Base-by-base conservation (phyloP, 306 rosid species). In the Casuarina equisetifolia region DNA sequence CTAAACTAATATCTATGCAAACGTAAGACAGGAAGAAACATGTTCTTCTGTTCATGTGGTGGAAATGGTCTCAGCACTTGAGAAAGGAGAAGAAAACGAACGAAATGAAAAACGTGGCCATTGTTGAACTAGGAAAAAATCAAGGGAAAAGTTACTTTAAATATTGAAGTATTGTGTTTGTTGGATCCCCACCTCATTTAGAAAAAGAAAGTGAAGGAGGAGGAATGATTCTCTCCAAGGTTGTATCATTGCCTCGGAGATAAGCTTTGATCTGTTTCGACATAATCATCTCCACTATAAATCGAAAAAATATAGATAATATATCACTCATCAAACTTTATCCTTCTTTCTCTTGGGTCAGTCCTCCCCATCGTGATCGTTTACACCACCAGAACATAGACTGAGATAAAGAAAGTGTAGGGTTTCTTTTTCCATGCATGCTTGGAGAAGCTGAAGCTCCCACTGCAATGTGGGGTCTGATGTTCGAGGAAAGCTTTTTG, bases 211-310 rank as follows among this genome's bases (percentile, higher is more conserved):
- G 4, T 2, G 13, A 3, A 55, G 16, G 10, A 38, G 16, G 6
- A 53, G 69, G 64, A 75, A 66, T 52, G 57, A 53, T 66, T 66
- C 20, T 45, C 72, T 64, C 32, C 32, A 25, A 25, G 32, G 32
- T 13, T 74, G 63, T 57, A 68, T 45, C 36, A 80, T 75, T 45
- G 39, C 40, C 64, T 53, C 20, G 35, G 40, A 73, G 74, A 74
- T 73, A 16, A 70, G 17, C 32, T 79, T 9, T 42, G 38, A 67
- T 19, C 1, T 5, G 66, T 79, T 74, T 67, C 57, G 70, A 79
- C 83, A 64, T 44, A 73, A 79, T 79, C 74, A 79, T 79, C 69
- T 64, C 49, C 54, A 8, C 32, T 32, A 17, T 55, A 58, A 43
- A 3, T 54, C 25, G 32, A 25, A 5, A 35, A 49, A 35, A 71